Percentiles rank a stretch among this genome's conserved stretches.
phyloP scores from a whole-genome alignment of 805 yeast species.

The Ogataea minuta region DNA sequence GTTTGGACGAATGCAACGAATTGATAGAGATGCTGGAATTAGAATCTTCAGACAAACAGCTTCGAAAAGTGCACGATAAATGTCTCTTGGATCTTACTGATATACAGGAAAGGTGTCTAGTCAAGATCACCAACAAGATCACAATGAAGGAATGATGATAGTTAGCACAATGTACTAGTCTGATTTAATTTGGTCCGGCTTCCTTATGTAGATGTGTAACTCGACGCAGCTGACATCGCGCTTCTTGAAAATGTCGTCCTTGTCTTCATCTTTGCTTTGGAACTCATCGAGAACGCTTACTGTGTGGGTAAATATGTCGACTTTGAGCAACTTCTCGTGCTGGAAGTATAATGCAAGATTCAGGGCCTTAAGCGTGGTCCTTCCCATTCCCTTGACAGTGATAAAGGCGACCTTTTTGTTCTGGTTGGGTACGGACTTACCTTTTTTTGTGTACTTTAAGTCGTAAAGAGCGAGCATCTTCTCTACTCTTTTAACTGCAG shows the following conservation, averaged over 20 bases:
- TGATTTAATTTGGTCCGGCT: no score
- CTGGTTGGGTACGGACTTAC: conserved; percentile 24
- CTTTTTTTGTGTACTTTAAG: conserved; percentile 43
- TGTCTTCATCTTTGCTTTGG: conserved; percentile 19
- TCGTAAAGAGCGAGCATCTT: conserved; percentile 41
- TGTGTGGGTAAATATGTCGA: conserved; percentile 63
- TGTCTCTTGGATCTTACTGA: conserved; percentile 51
- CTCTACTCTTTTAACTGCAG: conserved; percentile 65
- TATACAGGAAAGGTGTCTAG: conserved; percentile 41
- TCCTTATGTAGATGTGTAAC: conserved; percentile 34
- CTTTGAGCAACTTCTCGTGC: conserved; percentile 44
- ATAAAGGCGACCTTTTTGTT: conserved; percentile 40
- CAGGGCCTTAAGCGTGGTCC: conserved; percentile 61
- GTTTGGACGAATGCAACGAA: conserved; percentile 43
- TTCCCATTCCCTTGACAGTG: conserved; percentile 73
- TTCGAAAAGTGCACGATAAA: conserved; percentile 41
- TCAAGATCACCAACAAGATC: conserved; percentile 18
- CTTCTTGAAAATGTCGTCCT: conserved; percentile 37
- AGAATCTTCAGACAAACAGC: conserved; percentile 34
- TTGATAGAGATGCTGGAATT: conserved; percentile 24
- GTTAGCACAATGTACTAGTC: no score
- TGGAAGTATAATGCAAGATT: conserved; percentile 61
- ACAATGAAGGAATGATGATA: not conserved
- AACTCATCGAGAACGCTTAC: conserved; percentile 74
- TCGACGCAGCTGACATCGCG: conserved; percentile 50